These are phyloP conservation scores for Cupressus sempervirens DNA, from an alignment of 75 land plant genomes.

Conservation along the genomic window DNA sequence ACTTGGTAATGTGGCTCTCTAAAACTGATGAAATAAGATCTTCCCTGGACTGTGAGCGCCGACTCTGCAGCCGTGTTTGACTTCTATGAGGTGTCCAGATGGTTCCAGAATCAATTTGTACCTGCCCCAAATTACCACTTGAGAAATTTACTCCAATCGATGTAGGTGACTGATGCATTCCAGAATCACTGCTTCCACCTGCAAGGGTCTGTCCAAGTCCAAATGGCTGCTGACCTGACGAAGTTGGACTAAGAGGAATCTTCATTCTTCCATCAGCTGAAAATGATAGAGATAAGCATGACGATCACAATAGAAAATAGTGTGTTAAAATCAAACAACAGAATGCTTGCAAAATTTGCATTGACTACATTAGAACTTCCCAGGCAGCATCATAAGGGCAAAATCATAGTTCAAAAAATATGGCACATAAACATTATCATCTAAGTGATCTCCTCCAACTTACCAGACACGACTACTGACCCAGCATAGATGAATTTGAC, in stretches of 20 bases:
- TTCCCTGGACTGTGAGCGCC: conserved; percentile 85
- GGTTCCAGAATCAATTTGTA: conserved; percentile 53
- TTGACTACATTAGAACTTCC: neutral
- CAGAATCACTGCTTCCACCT: conserved; percentile 45
- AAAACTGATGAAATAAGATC: conserved; percentile 61
- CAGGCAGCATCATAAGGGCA: neutral
- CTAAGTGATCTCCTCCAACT: neutral
- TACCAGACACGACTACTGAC: too few species aligned
- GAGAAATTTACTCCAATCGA: conserved; percentile 42
- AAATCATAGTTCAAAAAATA: neutral
- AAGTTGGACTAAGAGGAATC: conserved; percentile 70
- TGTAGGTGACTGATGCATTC: conserved; percentile 27
- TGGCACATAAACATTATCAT: neutral
- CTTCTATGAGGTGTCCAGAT: conserved; percentile 58
- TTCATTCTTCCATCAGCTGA: conserved; percentile 66
- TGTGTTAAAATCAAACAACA: neutral
- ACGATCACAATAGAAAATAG: conserved; percentile 3
- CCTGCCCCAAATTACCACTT: conserved; percentile 54
- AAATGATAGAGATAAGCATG: neutral
- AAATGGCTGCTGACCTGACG: conserved; percentile 40
- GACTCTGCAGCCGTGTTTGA: conserved; percentile 64
- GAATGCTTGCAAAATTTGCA: neutral
- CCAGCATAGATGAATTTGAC: neutral
- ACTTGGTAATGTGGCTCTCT: conserved; percentile 50
- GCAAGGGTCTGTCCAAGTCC: conserved; percentile 28